phyloP scores from a whole-genome alignment of 257 asterid species.

The Nicotiana attenuata region DNA sequence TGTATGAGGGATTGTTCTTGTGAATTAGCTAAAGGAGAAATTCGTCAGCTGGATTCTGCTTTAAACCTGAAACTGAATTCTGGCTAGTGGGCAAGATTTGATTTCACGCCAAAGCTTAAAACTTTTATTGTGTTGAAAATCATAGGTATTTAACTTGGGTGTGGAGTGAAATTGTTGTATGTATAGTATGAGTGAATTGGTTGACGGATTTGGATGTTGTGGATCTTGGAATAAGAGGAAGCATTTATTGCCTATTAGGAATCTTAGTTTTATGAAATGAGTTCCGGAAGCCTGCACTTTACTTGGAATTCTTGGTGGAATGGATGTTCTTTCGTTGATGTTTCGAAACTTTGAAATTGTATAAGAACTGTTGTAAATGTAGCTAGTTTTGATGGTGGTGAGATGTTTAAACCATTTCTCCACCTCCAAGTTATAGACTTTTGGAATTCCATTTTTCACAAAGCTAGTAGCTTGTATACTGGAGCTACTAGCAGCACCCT shows the following conservation, averaged over 20 bases:
- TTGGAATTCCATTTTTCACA: neutral
- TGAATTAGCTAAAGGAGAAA: neutral
- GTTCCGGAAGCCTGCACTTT: neutral
- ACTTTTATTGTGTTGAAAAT: neutral
- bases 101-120: neutral
- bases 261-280: neutral
- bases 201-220: neutral
- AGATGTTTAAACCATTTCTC: slow-evolving; percentile 12
- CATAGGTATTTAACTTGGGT: neutral
- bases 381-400: slow-evolving; percentile 27
- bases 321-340: neutral
- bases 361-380: slow-evolving; percentile 1
- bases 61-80: no score
- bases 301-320: neutral
- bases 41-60: neutral
- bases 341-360: slow-evolving; percentile 6
- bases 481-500: no score
- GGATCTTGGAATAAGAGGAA: neutral
- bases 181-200: neutral
- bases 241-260: neutral
- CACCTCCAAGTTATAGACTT: slow-evolving; percentile 22
- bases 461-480: no score
- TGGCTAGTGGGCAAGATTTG: no score
- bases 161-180: neutral
- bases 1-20: neutral